Evolutionary conservation across 495 filamentous ascomycete genomes (phyloP), one percentile per base, ranked within the genome.

Genomic region (Penicilliopsis zonata): DNA sequence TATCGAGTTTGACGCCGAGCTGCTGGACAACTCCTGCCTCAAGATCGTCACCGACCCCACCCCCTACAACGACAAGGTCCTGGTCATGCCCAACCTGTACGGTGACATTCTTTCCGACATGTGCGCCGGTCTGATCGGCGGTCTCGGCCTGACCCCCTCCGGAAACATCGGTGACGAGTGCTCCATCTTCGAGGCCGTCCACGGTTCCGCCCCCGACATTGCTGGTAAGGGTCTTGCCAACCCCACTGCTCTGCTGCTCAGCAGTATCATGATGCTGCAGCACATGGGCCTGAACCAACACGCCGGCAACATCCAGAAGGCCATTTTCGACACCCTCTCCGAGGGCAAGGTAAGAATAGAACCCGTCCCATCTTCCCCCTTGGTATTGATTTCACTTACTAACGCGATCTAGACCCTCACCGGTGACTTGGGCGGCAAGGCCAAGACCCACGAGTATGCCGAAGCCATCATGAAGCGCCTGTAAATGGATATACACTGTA

Each of bases 71-170:
- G 90, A 96, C 74, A 94, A 94, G 70, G 90, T 98, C 34, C 77
- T 98, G 36, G 90, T 98, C 57, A 96, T 96, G 92, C 92, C 90
- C 56, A 98, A 98, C 67, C 67, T 98, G 43, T 96, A 98, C 67
- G 90, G 90, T 59, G 90, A 98, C 60, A 98, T 98, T 72, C 74
- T 98, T 40, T 96, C 90, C 47, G 90, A 98, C 61, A 92, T 98
- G 84, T 96, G 90, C 64, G 90, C 90, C 46, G 90, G 92, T 65
- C 71, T 98, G 37, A 98, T 96, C 46, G 90, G 90, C 53, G 92
- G 90, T 59, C 80, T 98, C 37, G 90, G 90, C 52, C 74, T 98
- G 21, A 96, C 90, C 30, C 90, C 90, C 37, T 94, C 86, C 21
- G 92, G 87, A 46, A 98, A 98, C 70, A 96, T 98, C 52, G 92